Evolutionary conservation across 2,329 filamentous ascomycete species (phyloP).

Genomic region (Fusarium sp.): DNA sequence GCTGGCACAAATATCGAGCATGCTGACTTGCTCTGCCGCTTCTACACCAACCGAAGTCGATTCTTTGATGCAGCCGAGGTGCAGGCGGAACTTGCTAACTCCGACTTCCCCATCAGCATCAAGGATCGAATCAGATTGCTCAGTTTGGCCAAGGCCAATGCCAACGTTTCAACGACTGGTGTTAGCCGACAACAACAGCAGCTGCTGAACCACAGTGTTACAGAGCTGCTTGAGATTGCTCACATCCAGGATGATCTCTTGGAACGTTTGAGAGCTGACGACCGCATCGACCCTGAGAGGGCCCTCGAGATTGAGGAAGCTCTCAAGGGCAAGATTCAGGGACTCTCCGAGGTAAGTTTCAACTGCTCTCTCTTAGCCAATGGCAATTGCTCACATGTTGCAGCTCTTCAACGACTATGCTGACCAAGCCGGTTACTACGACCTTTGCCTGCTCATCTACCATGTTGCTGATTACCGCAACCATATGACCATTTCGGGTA

Average conservation of each 20-base stretch:
- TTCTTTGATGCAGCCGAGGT: conserved; percentile 91
- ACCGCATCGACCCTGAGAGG: conserved; percentile 73
- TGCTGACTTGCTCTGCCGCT: conserved; percentile 92
- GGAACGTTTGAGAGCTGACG: conserved; percentile 79
- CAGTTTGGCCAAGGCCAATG: conserved; percentile 90
- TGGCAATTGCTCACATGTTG: conserved; percentile 33
- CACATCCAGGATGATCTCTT: conserved; percentile 95
- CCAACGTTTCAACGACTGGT: conserved; percentile 82
- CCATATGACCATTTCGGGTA: conserved; percentile 82
- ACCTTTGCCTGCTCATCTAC: conserved; percentile 92
- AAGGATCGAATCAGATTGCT: conserved; percentile 90
- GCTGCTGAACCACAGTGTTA: conserved; percentile 84
- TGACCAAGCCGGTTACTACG: conserved; percentile 91
- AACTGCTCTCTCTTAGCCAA: too few relatives aligned
- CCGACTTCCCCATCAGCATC: conserved; percentile 82
- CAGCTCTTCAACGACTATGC: conserved; percentile 94
- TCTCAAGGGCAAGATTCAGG: conserved; percentile 82
- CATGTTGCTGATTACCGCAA: conserved; percentile 92
- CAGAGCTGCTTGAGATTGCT: conserved; percentile 88
- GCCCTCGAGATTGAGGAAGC: conserved; percentile 72
- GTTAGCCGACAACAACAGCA: conserved; percentile 85
- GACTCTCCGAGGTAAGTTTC: conserved; percentile 77
- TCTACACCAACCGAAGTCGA: conserved; percentile 85
- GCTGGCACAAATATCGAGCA: conserved; percentile 78
- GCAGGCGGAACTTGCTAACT: conserved; percentile 84